Evolutionary conservation across 2,329 filamentous ascomycete genomes (phyloP).

Genomic region (Exophiala viscosa): DNA sequence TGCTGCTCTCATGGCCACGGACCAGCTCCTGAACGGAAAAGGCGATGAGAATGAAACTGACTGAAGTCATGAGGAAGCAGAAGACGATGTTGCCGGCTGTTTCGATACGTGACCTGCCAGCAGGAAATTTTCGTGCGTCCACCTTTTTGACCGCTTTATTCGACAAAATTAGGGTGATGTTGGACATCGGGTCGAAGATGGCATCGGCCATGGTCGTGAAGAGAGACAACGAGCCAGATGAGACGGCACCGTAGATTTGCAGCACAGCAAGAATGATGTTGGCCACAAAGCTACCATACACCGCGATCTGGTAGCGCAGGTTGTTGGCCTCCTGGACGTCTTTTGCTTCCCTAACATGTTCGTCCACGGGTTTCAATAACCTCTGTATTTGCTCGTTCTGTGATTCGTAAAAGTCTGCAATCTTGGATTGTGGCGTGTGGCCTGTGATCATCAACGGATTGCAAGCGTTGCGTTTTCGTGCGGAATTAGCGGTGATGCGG

Average conservation of each 20-base stretch:
- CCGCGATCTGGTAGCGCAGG: slow-evolving; percentile 59
- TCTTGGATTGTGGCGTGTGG: slow-evolving; percentile 46
- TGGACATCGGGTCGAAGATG: slow-evolving; percentile 87
- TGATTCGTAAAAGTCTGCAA: slow-evolving; percentile 79
- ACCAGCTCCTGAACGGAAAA: slow-evolving; percentile 73
- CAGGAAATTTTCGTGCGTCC: slow-evolving; percentile 80
- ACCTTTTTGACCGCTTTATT: slow-evolving; percentile 85
- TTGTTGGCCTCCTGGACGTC: slow-evolving; percentile 79
- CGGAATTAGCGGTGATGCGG: slow-evolving; percentile 74
- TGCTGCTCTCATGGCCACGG: slow-evolving; percentile 45
- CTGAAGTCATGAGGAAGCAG: slow-evolving; percentile 91
- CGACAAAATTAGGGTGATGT: slow-evolving; percentile 79
- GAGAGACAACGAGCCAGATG: slow-evolving; percentile 85
- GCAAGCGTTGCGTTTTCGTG: slow-evolving; percentile 63
- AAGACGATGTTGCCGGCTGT: slow-evolving; percentile 95
- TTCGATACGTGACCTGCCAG: slow-evolving; percentile 89
- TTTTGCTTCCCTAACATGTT: slow-evolving; percentile 77
- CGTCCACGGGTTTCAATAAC: slow-evolving; percentile 86
- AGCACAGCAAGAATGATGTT: slow-evolving; percentile 75
- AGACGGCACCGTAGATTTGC: slow-evolving; percentile 83
- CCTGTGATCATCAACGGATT: slow-evolving; percentile 37
- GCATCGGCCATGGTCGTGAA: slow-evolving; percentile 98
- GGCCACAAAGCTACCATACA: slow-evolving; percentile 67
- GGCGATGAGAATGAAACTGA: slow-evolving; percentile 88
- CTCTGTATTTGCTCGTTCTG: slow-evolving; percentile 94